Percentiles rank a stretch among this genome's conserved stretches.
phyloP scores from a whole-genome alignment of 2,329 filamentous ascomycete genomes.

The Uncinocarpus reesii region DNA sequence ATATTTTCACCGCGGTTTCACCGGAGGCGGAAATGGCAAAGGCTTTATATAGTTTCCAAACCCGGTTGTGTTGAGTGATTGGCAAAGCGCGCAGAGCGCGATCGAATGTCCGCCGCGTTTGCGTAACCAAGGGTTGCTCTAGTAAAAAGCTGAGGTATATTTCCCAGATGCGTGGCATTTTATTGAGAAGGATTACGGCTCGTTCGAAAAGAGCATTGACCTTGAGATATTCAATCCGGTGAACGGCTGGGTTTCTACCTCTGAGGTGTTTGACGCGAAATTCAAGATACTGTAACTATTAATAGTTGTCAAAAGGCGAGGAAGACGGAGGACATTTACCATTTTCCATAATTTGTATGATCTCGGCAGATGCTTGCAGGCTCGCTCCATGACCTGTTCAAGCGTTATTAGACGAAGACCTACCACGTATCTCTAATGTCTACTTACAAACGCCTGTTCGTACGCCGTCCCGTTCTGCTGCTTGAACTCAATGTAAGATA shows the following conservation, averaged over 20 bases:
- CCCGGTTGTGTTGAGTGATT: slow-evolving; percentile 86
- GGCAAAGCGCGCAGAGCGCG: slow-evolving; percentile 82
- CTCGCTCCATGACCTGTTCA: slow-evolving; percentile 65
- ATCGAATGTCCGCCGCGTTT: slow-evolving; percentile 80
- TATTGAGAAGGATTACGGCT: slow-evolving; percentile 85
- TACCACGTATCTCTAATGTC: background rate
- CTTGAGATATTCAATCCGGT: slow-evolving; percentile 73
- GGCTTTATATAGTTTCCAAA: slow-evolving; percentile 83
- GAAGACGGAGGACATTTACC: slow-evolving; percentile 36
- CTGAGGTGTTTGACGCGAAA: slow-evolving; percentile 72
- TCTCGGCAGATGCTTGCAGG: slow-evolving; percentile 76
- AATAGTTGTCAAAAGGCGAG: background rate
- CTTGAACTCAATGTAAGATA: slow-evolving; percentile 89
- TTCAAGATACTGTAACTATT: slow-evolving; percentile 58
- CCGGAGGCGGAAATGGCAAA: slow-evolving; percentile 89
- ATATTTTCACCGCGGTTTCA: slow-evolving; percentile 82
- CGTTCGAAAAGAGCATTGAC: slow-evolving; percentile 92
- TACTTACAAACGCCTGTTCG: slow-evolving; percentile 66
- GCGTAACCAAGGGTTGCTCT: slow-evolving; percentile 81
- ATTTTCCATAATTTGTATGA: slow-evolving; percentile 99
- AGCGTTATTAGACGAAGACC: slow-evolving; percentile 3
- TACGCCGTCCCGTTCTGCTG: slow-evolving; percentile 69
- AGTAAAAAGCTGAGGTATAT: slow-evolving; percentile 89
- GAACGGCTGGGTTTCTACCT: slow-evolving; percentile 71
- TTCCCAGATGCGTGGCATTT: slow-evolving; percentile 98